Evolutionary conservation across 1,139 yeast genomes (phyloP).

Genomic region (Pichia sp.): DNA sequence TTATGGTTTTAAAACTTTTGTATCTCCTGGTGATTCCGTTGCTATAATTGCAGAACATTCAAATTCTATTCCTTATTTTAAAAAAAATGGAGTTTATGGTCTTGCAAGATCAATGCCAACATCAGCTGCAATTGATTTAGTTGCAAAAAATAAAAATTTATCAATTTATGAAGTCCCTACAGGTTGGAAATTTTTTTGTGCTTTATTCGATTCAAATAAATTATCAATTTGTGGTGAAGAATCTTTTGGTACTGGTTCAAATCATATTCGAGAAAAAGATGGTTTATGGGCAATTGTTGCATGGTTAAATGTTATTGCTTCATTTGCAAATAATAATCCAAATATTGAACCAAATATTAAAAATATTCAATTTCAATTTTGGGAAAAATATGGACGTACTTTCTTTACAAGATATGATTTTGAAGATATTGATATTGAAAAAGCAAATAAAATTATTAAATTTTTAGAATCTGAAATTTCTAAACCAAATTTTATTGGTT

Average conservation of each 20-base stretch:
- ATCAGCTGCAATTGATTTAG: slow-evolving; percentile 87
- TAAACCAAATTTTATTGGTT: slow-evolving; percentile 37
- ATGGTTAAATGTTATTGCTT: slow-evolving; percentile 93
- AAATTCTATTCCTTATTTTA: slow-evolving; percentile 78
- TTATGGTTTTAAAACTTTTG: slow-evolving; percentile 92
- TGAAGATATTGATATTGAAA: slow-evolving; percentile 73
- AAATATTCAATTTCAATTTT: slow-evolving; percentile 76
- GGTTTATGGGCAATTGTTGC: slow-evolving; percentile 98
- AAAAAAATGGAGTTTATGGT: slow-evolving; percentile 80
- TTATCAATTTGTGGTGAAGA: slow-evolving; percentile 97
- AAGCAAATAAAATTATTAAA: slow-evolving; percentile 65
- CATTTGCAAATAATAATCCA: slow-evolving; percentile 55
- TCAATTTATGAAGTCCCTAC: slow-evolving; percentile 93
- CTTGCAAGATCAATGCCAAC: slow-evolving; percentile 99
- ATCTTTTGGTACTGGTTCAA: slow-evolving; percentile 95
- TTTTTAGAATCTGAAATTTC: slow-evolving; percentile 44
- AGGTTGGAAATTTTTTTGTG: slow-evolving; percentile 98
- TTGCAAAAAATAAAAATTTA: slow-evolving; percentile 72
- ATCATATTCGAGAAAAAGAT: slow-evolving; percentile 95
- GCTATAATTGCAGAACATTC: slow-evolving; percentile 97
- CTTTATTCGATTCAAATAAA: slow-evolving; percentile 86
- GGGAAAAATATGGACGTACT: slow-evolving; percentile 95
- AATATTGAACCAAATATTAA: slow-evolving; percentile 56
- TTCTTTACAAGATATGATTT: slow-evolving; percentile 95
- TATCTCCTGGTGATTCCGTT: slow-evolving; percentile 97